Evolutionary conservation across 1,284 basidiomycete species (phyloP), one percentile per base, ranked within the genome.

Genomic region (Ceratobasidium sp.): DNA sequence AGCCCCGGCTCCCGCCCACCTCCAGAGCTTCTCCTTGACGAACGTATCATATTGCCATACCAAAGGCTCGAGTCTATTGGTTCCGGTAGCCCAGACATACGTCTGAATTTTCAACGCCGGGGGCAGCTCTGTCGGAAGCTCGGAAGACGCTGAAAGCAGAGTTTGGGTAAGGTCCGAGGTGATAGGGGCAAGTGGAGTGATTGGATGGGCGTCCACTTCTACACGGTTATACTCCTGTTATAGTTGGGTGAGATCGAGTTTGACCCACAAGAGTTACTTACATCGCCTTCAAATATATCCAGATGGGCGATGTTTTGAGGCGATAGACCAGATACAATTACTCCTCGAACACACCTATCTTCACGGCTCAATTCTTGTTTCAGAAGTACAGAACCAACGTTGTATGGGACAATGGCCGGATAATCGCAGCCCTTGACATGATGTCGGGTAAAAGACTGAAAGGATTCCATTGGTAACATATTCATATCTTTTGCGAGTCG

Each of bases 31-130:
- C 55, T 87, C 82, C 73, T 79, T 77, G 31, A 93, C 82, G 73
- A 94, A 93, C 6, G 86, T 84, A 13, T 86, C 86, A 75, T 87
- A 94, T 17, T 86, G 85, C 94, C 94, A 96, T 1, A 91, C 78
- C 22, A 82, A 80, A 0, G 85, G 81, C 42, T 86, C 81, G 10
- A 96, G 80, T 13, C 72, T 71, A 1, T 78, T 72, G 0, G 77
- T 73, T 0, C 83, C 77, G 1, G 75, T 77, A n/a, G 74, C 77
- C 85, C 88, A 95, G 32, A 93, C 82, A 76, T 96, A 96, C 15
- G 89, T 88, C 72, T 90, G 82, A 0, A 84, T 88, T 10, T 80
- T 74, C 0, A 86, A 74, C 0, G 80, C 72, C 1, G 73, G 74
- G 2, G 74, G 67, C 0, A 85, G 77, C 15, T 82, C 78, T 35